Evolutionary conservation across 768 basidiomycete species (phyloP).

Genomic region (Gloeostereum incarnatum): DNA sequence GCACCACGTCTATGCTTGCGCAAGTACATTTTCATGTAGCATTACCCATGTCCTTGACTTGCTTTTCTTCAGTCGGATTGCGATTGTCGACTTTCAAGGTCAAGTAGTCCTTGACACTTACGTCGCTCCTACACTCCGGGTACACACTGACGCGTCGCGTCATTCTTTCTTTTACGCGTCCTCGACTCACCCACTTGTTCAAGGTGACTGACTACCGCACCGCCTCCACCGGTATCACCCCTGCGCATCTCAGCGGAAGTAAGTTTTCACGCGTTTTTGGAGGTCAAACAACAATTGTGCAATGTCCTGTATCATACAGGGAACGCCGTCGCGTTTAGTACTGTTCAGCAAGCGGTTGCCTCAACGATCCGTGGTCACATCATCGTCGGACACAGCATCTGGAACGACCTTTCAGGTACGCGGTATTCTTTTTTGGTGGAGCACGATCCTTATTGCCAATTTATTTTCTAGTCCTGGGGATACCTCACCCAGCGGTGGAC

Average conservation of each 20-base stretch:
- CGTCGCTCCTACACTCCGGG: slow-evolving; percentile 52
- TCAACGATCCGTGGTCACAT: slow-evolving; percentile 61
- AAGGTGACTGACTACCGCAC: slow-evolving; percentile 70
- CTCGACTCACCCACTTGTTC: slow-evolving; percentile 10
- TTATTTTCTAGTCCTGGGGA: slow-evolving; percentile 52
- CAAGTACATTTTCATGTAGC: slow-evolving; percentile 24
- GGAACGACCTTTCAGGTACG: slow-evolving; percentile 74
- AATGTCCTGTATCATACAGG: slow-evolving; percentile 19
- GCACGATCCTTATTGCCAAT: slow-evolving; percentile 2
- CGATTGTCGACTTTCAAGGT: slow-evolving; percentile 52
- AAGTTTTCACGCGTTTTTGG: slow-evolving; percentile 9
- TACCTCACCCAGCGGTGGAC: slow-evolving; percentile 68
- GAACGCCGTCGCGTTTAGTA: slow-evolving; percentile 43
- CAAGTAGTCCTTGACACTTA: slow-evolving; percentile 49
- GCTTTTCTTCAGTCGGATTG: slow-evolving; percentile 26
- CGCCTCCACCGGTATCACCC: slow-evolving; percentile 44
- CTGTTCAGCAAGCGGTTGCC: slow-evolving; percentile 60
- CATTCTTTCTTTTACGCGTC: not conserved
- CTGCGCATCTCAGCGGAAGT: slow-evolving; percentile 30
- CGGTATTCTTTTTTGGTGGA: not conserved
- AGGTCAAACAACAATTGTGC: slow-evolving; percentile 3
- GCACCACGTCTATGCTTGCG: slow-evolving; percentile 79
- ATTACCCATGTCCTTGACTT: slow-evolving; percentile 4
- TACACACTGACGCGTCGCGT: not conserved
- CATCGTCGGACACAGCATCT: slow-evolving; percentile 68